Evolutionary conservation across 768 basidiomycete genomes (phyloP), one percentile per base, ranked within the genome.

Genomic region (Mycena leptocephala): DNA sequence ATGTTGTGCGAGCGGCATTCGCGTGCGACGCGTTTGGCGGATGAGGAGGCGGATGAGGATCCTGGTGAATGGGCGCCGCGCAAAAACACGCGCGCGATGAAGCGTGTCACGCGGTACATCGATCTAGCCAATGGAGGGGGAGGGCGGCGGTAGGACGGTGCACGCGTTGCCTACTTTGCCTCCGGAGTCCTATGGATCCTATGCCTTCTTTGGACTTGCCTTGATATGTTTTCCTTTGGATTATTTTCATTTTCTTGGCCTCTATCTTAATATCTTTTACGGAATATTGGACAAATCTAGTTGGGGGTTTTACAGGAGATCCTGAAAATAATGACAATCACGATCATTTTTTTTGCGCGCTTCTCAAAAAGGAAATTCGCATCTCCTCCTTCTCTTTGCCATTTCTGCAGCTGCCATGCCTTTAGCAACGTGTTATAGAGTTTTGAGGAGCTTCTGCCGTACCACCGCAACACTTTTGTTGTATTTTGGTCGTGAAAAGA

Each of bases 1-100:
- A 96, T 96, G 93, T 86, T 96, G 70, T 98, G 97, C 82, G 97
- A 98, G 86, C 86, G 89, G 72, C 97, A 98, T 84, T 94, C 94
- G 66, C 80, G 82, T 41, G 68, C 70, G 32, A 11, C 73, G 37
- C 73, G 73, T 33, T 74, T 74, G 28, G 74, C 78, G 70, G 76
- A 82, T 11, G 64, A 65, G 55, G 75, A 83, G 59, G 66, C 81
- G 70, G 62, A 80, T 75, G 74, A 78, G 76, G 62, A 78, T 76
- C 76, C 77, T 74, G 56, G 48, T 62, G 70, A 63, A 46, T 39
- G 82, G 69, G 48, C 71, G 70, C 82, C 80, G 84, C 88, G 80
- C 6, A 28, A 11, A 30, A 65, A 43, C 58, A 83, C 89, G 76
- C 89, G 89, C 80, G 93, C 94, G 77, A 92, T 89, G 88, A 96